phyloP scores from a whole-genome alignment of 1,284 basidiomycete species.

The Moesziomyces parantarcticus region DNA sequence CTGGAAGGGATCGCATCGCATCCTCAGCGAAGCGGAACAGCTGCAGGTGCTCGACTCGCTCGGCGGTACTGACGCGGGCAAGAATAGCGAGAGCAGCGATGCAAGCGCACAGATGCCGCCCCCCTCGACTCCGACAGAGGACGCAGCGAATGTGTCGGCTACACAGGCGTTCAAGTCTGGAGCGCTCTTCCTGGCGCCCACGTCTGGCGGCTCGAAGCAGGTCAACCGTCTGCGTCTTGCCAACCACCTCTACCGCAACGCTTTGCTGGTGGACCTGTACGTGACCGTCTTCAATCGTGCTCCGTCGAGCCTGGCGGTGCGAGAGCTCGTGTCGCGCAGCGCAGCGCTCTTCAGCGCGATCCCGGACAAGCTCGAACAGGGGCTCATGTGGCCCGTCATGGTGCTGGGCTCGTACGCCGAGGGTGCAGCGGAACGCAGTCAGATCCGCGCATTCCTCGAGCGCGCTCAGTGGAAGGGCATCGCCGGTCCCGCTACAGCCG shows the following conservation, averaged over 20 bases:
- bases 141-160: not conserved
- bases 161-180: slow-evolving; percentile 28
- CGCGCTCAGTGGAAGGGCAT: slow-evolving; percentile 31
- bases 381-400: slow-evolving; percentile 40
- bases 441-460: slow-evolving; percentile 19
- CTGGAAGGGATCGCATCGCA: slow-evolving; percentile 30
- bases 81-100: slow-evolving; percentile 1
- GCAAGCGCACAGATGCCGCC: slow-evolving; percentile 8
- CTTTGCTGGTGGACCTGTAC: slow-evolving; percentile 39
- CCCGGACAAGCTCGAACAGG: slow-evolving; percentile 23
- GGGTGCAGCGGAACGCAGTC: slow-evolving; percentile 10
- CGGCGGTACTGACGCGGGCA: not conserved
- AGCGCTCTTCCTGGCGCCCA: slow-evolving; percentile 16
- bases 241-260: slow-evolving; percentile 45
- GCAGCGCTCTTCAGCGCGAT: slow-evolving; percentile 24
- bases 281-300: slow-evolving; percentile 40
- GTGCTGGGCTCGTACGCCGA: slow-evolving; percentile 33
- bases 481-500: slow-evolving; percentile 15
- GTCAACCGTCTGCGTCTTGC: slow-evolving; percentile 42
- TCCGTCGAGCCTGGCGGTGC: slow-evolving; percentile 20
- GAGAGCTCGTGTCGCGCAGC: slow-evolving; percentile 32
- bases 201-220: slow-evolving; percentile 11
- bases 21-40: slow-evolving; percentile 27
- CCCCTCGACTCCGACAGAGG: slow-evolving; percentile 1
- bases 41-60: slow-evolving; percentile 13